Percentiles rank a stretch among this genome's conserved stretches.
These are phyloP conservation scores for Yarrowia phangngaensis DNA, from an alignment of 805 yeast species.

Conservation along the genomic window DNA sequence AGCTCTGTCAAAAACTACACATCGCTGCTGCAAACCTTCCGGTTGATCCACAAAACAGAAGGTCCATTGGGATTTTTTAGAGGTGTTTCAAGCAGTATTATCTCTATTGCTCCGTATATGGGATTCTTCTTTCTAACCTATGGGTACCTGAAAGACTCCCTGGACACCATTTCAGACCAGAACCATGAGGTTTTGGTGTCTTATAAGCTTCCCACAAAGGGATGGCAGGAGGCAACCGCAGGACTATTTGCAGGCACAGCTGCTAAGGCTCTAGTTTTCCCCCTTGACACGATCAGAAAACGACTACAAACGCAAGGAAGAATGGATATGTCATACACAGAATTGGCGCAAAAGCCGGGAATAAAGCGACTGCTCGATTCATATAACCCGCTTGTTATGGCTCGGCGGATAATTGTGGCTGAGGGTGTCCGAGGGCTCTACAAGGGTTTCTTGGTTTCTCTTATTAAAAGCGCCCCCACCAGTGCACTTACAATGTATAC, in stretches of 20 bases:
- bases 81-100: slow-evolving; percentile 50
- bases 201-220: slow-evolving; percentile 31
- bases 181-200: not conserved
- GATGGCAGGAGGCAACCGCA: slow-evolving; percentile 49
- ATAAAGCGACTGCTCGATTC: slow-evolving; percentile 31
- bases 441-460: slow-evolving; percentile 66
- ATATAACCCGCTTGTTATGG: slow-evolving; percentile 34
- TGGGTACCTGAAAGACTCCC: slow-evolving; percentile 46
- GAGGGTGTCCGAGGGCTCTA: slow-evolving; percentile 72
- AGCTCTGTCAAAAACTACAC: slow-evolving; percentile 33
- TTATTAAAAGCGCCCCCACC: slow-evolving; percentile 72
- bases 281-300: slow-evolving; percentile 78
- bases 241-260: slow-evolving; percentile 73
- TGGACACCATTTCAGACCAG: slow-evolving; percentile 29
- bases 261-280: slow-evolving; percentile 74
- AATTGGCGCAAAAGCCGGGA: slow-evolving; percentile 27
- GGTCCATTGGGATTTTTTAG: slow-evolving; percentile 49
- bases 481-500: slow-evolving; percentile 60
- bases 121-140: slow-evolving; percentile 74
- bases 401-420: slow-evolving; percentile 42
- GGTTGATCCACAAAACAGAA: slow-evolving; percentile 41
- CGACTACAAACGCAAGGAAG: slow-evolving; percentile 62
- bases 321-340: slow-evolving; percentile 30
- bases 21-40: slow-evolving; percentile 36
- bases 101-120: slow-evolving; percentile 64